Evolutionary conservation across 495 filamentous ascomycete genomes (phyloP), one percentile per base, ranked within the genome.

Genomic region (Usnea hakonensis): DNA sequence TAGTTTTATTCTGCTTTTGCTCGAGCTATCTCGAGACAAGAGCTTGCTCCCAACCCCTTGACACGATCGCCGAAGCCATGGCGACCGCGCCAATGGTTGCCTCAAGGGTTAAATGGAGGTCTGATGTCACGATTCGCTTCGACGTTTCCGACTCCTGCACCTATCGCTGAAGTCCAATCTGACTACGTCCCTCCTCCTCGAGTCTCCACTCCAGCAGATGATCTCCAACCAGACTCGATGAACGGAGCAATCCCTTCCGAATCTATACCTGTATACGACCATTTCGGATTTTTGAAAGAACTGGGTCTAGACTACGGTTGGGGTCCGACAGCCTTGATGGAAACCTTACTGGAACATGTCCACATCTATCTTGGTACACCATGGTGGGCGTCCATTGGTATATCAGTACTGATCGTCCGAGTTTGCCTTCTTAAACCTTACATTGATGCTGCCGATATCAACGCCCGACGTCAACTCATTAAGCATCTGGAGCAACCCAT

Each of bases 231-330:
- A 30, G 52, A 62, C 11, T 71, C 74, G 38, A 53, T 75, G 10
- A 57, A 69, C 16, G 72, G 75, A 9, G 68, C 78, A 5, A 76
- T 76, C 57, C 73, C 77, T 57, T 69, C 70, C 40, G 10, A 50
- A 23, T 65, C 83, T 53, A 71, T 75, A 32, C 68, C 10, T 78
- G 32, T 65, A 7, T 21, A 87, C 23, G 88, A 90, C 64, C 77
- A 83, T 23, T 85, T 94, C 63, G 94, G 94, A 56, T 96, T 90
- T 67, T 79, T 98, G 56, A 87, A 89, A 66, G 80, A 82, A 1
- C 75, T 96, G 26, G 94, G 94, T 2, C 74, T 97, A 26, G 90
- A 96, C 64, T 97, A 84, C 68, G 90, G 91, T 68, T 91, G 77
- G 78, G 92, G 94, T 28, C 80, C 86, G 3, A 87, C 89, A 0